Base-by-base conservation (phyloP, 371 early-diverging fungal species). In the Blakeslea trispora region DNA sequence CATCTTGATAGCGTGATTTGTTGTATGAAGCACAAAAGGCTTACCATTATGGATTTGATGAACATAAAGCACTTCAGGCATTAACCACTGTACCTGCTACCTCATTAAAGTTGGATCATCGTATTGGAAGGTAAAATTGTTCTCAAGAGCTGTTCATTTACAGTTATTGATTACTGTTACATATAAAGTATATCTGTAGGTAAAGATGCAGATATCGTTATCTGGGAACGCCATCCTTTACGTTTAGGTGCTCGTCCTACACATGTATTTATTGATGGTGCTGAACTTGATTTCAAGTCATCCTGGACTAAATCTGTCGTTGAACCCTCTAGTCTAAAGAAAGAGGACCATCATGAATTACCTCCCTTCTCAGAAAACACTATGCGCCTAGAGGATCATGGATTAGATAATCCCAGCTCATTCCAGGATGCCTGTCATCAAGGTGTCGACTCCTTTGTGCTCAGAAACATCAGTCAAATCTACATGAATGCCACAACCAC, bases 151-250 rank as follows among this genome's bases (percentile, higher is more conserved):
- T n/a, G n/a, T n/a, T n/a, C n/a, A n/a, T n/a, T n/a, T n/a, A n/a
- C n/a, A n/a, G n/a, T n/a, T n/a, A n/a, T n/a, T n/a, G n/a, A n/a
- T n/a, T n/a, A n/a, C n/a, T n/a, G n/a, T n/a, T n/a, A n/a, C n/a
- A n/a, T n/a, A n/a, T n/a, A n/a, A 17, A 69, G 74, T 49, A 70
- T 93, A 49, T 73, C 71, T 15, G 66, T 75, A 2, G 91, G 91
- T 13, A 88, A 83, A 64, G 94, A 93, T 74, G 94, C 92, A 5
- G 94, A 93, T 72, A 55, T 91, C 21, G 89, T 91, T 15, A 74
- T 89, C 35, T 89, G 87, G 87, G 79, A 81, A 64, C 74, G 75
- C 28, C 81, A 89, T 63, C 93, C 93, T 10, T 70, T 93, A 14
- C 53, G 77, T 8, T 66, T 93, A 32, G 91, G 91, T 34, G 86